Base-by-base conservation (phyloP, 805 yeast species). In the Lipomyces anomalus region DNA sequence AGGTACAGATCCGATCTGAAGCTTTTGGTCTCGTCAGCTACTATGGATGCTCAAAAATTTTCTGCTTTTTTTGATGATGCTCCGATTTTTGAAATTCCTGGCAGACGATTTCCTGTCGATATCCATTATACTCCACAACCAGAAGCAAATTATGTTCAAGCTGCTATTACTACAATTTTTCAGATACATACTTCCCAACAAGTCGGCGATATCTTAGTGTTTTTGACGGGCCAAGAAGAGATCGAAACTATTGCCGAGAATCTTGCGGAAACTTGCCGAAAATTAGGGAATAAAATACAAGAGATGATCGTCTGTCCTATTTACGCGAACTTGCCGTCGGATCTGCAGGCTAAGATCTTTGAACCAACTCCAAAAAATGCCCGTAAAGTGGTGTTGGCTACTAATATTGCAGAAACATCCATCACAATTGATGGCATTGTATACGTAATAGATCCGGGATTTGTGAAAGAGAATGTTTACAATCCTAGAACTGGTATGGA, bases 331-430 rank as follows among this genome's bases (percentile, higher is more conserved):
- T 70, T 90, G 53, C 97, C 97, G 0, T 76, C 95, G 1, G 96
- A 89, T 56, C 76, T 84, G 70, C 98, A 92, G 64, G 75, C 88
- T 22, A 74, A 77, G 52, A 89, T 92, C 38, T 92, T 92, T 64
- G 95, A 85, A 57, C 86, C 94, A 1, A 82, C 97, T 0, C 95
- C 95, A 0, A 64, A 67, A 16, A 86, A 86, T 1, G 75, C 86
- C 30, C 68, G 98, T 43, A 92, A 92, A 61, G 95, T 89, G 3
- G 86, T 92, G 6, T 69, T 92, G 45, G 97, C 98, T 0, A 92
- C 98, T 1, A 90, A 90, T 58, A 92, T 90, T 56, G 98, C 97
- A 0, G 98, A 90, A 65, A 92, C 98, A 0, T 90, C 97, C 6
- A 79, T 92, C 57, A 92, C 98, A 2, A 89, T 92, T 49, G 96